Conservation (phyloP, 148 eudicot genomes). For the Rhododendron henanense region DNA sequence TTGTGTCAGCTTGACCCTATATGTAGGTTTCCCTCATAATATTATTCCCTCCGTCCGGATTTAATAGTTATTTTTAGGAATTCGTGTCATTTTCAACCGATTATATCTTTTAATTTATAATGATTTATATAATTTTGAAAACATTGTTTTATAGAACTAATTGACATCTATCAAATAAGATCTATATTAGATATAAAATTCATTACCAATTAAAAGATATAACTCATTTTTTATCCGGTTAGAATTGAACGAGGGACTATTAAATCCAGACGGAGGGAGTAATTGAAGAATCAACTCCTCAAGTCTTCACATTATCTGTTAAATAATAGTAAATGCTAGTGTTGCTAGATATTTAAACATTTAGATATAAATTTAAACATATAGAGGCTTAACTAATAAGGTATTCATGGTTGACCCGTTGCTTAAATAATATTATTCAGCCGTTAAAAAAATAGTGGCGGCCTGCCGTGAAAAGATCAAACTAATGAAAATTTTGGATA, state of each 20-base stretch:
- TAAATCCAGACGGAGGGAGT: too few relatives aligned
- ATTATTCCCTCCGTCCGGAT: too few relatives aligned
- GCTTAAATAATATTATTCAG: not conserved
- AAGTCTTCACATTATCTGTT: not conserved
- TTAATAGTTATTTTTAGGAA: too few relatives aligned
- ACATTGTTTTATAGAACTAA: too few relatives aligned
- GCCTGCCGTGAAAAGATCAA: constrained; percentile 9
- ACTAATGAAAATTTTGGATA: not conserved
- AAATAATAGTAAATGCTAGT: not conserved
- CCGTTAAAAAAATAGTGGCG: not conserved
- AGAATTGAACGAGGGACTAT: too few relatives aligned
- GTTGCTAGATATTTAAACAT: not conserved
- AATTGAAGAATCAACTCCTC: not conserved
- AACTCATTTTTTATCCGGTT: too few relatives aligned
- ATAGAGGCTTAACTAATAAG: not conserved
- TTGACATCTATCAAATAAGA: too few relatives aligned
- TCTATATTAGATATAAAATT: too few relatives aligned
- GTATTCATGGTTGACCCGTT: constrained; percentile 11
- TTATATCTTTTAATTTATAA: too few relatives aligned
- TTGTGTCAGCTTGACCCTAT: not conserved
- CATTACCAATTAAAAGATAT: too few relatives aligned
- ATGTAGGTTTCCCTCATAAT: not conserved
- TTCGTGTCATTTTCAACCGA: too few relatives aligned
- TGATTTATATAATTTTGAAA: too few relatives aligned
- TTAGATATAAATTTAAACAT: not conserved